Evolutionary conservation across 352 stramenopile genomes (phyloP), one percentile per base, ranked within the genome.

Genomic region (Peronospora belbahrii): DNA sequence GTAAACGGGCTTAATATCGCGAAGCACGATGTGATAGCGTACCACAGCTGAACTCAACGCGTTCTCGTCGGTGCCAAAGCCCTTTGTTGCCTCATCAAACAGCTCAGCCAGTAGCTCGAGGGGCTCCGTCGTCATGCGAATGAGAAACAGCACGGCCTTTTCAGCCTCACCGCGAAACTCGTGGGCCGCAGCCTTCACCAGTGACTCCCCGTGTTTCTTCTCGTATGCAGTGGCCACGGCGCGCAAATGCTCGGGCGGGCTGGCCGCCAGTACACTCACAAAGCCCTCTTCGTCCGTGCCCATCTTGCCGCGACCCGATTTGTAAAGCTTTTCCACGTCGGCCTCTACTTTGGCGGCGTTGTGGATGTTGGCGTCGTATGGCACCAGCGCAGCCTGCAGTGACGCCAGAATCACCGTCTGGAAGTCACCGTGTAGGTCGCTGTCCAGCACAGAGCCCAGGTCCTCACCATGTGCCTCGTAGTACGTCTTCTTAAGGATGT

Each of bases 401-500:
- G 74, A 79, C 15, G 72, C 70, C 39, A 87, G 59, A 46, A 88
- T 74, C 7, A 85, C 63, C 63, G 77, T 85, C 59, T 82, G 65
- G 56, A 84, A 81, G 56, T 91, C 79, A 19, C 79, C 79, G 38
- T 60, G 39, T n/a, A 91, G 56, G 36, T 91, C 79, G 42, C 61
- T 62, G 52, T 85, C 65, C 24, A 88, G 44, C 38, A 65, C 63
- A 14, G 74, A 65, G 13, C 60, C 64, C 34, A 91, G 56, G 39
- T 91, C 79, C 35, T 83, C 60, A 40, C 66, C 63, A 65, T 82
- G 74, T 15, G 66, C 5, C 17, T 84, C 66, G 56, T 75, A 86
- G 62, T 74, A 91, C 0, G 76, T 80, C 64, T 88, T 85, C 72
- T 91, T 91, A 20, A 91, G 70, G 44, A 91, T 85, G 57, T 70